Evolutionary conservation across 176 grass and related monocot species (phyloP), one percentile per base, ranked within the genome.

Genomic region (Paspalum notatum): DNA sequence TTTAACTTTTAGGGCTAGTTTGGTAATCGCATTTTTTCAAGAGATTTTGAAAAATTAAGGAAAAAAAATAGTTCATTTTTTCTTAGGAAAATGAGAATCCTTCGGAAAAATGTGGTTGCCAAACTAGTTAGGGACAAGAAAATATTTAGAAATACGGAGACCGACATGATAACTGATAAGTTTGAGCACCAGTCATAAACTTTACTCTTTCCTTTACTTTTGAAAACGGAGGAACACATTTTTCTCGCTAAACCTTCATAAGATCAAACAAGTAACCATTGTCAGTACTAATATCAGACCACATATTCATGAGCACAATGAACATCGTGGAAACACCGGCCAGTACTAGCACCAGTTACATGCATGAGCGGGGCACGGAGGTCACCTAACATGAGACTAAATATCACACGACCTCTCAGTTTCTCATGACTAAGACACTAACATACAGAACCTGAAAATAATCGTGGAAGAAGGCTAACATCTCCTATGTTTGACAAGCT

Each of bases 381-480:
- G 17, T 54, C 17, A n/a, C 48, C 71, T 27, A 44, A 7, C 22
- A 60, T 17, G 16, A 14, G 27, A 11, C 7, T 47, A 66, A 66
- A 66, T 50, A 79, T 7, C 12, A 66, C 61, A 24, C 4, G 47
- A 38, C 41, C 40, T 69, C 66, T 46, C 24, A 46, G 12, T n/a
- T 22, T 57, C 50, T 70, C 66, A 18, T 38, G n/a, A n/a, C n/a
- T n/a, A n/a, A n/a, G n/a, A n/a, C n/a, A 50, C 38, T 24, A 70
- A 59, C 38, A 75, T 56, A 5, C 43, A 67, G 7, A 75, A 66
- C 75, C 60, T 66, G 53, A 63, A 61, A 56, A 11, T 4, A 16
- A 65, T 83, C 59, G 79, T 79, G 59, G 68, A 74, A 74, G 50
- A 74, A 79, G 5, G 42, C 75, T 68, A 79, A 66, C 78, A 60